Percentiles rank a stretch among this genome's conserved stretches.
Conservation (phyloP, 164 flowering plant genomes). For the Vitis amurensis region DNA sequence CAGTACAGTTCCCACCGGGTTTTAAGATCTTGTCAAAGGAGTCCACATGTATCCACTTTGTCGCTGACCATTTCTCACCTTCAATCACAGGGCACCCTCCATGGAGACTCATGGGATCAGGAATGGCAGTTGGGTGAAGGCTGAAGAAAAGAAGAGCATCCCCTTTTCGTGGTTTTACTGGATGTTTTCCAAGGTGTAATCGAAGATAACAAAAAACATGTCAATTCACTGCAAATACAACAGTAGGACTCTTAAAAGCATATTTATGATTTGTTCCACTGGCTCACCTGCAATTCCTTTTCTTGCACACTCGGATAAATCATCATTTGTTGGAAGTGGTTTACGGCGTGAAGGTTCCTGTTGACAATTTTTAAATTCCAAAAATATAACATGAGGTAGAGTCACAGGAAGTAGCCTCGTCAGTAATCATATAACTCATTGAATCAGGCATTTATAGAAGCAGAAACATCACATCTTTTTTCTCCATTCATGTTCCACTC, state of each 20-base stretch:
- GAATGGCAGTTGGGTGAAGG: slow-evolving; percentile 66
- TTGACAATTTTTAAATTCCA: not conserved
- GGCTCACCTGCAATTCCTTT: slow-evolving; percentile 81
- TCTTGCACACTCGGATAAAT: slow-evolving; percentile 84
- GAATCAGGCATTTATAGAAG: not conserved
- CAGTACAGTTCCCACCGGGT: slow-evolving; percentile 50
- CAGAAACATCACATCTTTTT: not conserved
- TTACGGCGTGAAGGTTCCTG: slow-evolving; percentile 62
- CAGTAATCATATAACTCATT: too few relatives aligned
- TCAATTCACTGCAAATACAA: not conserved
- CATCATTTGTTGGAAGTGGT: slow-evolving; percentile 32
- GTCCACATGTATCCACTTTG: slow-evolving; percentile 97
- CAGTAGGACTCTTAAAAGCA: not conserved
- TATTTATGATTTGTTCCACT: not conserved
- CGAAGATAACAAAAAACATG: slow-evolving; percentile 7
- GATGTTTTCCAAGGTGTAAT: not conserved
- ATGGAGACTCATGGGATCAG: slow-evolving; percentile 80
- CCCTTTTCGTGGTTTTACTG: slow-evolving; percentile 88
- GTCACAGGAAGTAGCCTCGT: too few relatives aligned
- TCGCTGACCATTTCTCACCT: slow-evolving; percentile 99
- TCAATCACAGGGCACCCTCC: slow-evolving; percentile 91
- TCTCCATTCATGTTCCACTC: too few relatives aligned
- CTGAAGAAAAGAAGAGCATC: slow-evolving; percentile 96
- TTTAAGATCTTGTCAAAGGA: slow-evolving; percentile 61
- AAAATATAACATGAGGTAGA: not conserved